phyloP scores from a whole-genome alignment of 495 filamentous ascomycete species.

The Neurospora discreta region DNA sequence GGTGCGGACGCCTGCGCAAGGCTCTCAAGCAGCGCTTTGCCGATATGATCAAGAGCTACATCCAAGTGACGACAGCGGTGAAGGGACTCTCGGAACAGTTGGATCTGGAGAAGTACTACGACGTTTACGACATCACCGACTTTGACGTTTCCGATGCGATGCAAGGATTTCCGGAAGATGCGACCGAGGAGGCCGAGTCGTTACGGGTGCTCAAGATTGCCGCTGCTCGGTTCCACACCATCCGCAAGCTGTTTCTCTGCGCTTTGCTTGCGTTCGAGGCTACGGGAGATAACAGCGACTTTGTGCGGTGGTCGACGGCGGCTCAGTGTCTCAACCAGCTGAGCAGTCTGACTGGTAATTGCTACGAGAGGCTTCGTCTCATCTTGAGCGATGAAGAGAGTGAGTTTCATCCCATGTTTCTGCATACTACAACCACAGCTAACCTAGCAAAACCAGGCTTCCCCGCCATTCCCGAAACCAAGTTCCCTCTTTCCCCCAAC shows the following conservation, averaged over 20 bases:
- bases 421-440: slow-evolving; percentile 2
- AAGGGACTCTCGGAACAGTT: slow-evolving; percentile 62
- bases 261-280: slow-evolving; percentile 78
- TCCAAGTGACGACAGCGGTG: slow-evolving; percentile 52
- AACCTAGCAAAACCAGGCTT: slow-evolving; percentile 21
- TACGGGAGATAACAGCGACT: slow-evolving; percentile 72
- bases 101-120: slow-evolving; percentile 80
- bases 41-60: slow-evolving; percentile 57
- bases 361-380: slow-evolving; percentile 43
- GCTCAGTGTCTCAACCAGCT: slow-evolving; percentile 63
- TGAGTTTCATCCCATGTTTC: slow-evolving; percentile 30
- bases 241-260: slow-evolving; percentile 75
- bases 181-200: slow-evolving; percentile 61
- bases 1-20: slow-evolving; percentile 69
- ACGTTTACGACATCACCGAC: slow-evolving; percentile 81
- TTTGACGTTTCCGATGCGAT: slow-evolving; percentile 62
- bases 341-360: slow-evolving; percentile 44
- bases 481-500: slow-evolving; percentile 57
- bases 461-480: slow-evolving; percentile 41
- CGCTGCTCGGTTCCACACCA: slow-evolving; percentile 66
- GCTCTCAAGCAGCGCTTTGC: slow-evolving; percentile 57
- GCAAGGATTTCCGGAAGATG: slow-evolving; percentile 45
- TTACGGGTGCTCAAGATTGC: slow-evolving; percentile 68
- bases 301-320: slow-evolving; percentile 65
- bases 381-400: slow-evolving; percentile 78